Evolutionary conservation across 805 yeast genomes (phyloP), one percentile per base, ranked within the genome.

Genomic region (Alloascoidea hylecoeti): DNA sequence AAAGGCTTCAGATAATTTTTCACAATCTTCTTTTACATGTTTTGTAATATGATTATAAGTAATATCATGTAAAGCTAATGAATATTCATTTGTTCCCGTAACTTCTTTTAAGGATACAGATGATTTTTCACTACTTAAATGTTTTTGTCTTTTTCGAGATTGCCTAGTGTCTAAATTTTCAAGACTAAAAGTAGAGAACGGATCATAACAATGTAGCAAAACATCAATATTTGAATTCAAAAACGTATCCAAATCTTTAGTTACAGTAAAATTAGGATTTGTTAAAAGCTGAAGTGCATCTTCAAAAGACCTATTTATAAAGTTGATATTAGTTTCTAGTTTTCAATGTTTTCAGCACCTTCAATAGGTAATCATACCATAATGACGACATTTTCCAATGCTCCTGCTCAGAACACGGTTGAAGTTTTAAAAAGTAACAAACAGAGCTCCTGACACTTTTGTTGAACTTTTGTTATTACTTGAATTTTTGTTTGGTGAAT

Each of bases 301-400:
- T n/a, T 23, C 30, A n/a, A 23, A 23, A 23, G 30, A 23, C 30
- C 30, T 23, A 23, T n/a, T n/a, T n/a, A n/a, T n/a, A n/a, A n/a
- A n/a, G n/a, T n/a, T n/a, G n/a, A n/a, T n/a, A n/a, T n/a, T n/a
- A n/a, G n/a, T n/a, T n/a, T n/a, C n/a, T n/a, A n/a, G n/a, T n/a
- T n/a, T n/a, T n/a, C n/a, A n/a, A n/a, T n/a, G n/a, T n/a, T n/a
- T n/a, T n/a, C n/a, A n/a, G n/a, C n/a, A n/a, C n/a, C n/a, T n/a
- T n/a, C n/a, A n/a, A n/a, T n/a, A n/a, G n/a, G n/a, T n/a, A n/a
- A n/a, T n/a, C n/a, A n/a, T n/a, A n/a, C n/a, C n/a, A n/a, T n/a
- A n/a, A n/a, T n/a, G n/a, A n/a, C n/a, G n/a, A n/a, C n/a, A n/a
- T n/a, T n/a, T n/a, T n/a, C n/a, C n/a, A n/a, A n/a, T n/a, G n/a